Evolutionary conservation across 1,284 basidiomycete genomes (phyloP).

Genomic region (Agroathelia rolfsii): DNA sequence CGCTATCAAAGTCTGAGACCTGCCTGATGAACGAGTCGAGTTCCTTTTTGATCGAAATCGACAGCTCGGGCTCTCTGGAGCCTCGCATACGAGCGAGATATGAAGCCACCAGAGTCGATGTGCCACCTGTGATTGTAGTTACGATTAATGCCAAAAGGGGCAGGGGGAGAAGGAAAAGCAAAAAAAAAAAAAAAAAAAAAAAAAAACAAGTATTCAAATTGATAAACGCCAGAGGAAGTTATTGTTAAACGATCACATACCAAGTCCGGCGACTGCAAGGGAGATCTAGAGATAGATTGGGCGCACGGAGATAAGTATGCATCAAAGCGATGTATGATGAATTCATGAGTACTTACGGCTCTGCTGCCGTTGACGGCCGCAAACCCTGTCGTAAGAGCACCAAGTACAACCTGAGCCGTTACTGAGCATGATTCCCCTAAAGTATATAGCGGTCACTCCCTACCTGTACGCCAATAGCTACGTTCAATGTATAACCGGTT

Average conservation of each 20-base stretch:
- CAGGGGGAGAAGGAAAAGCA: too few species aligned
- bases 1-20: slow-evolving; percentile 42
- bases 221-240: too few species aligned
- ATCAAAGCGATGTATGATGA: neutral
- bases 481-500: slow-evolving; percentile 43
- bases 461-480: slow-evolving; percentile 42
- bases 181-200: too few species aligned
- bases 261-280: neutral
- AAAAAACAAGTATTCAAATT: too few species aligned
- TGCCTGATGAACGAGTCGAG: slow-evolving; percentile 58
- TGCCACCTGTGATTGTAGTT: slow-evolving; percentile 33
- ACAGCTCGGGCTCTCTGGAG: slow-evolving; percentile 55
- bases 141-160: slow-evolving; percentile 19
- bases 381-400: slow-evolving; percentile 57
- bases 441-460: too few species aligned
- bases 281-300: too few species aligned
- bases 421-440: too few species aligned
- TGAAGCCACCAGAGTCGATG: slow-evolving; percentile 56
- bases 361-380: slow-evolving; percentile 37
- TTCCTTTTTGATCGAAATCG: slow-evolving; percentile 40
- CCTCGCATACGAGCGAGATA: slow-evolving; percentile 61
- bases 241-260: slow-evolving; percentile 3
- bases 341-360: slow-evolving; percentile 26
- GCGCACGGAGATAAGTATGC: too few species aligned
- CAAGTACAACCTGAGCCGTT: slow-evolving; percentile 55